Base-by-base conservation (phyloP, 345 rosid species). In the Anacardium occidentale region DNA sequence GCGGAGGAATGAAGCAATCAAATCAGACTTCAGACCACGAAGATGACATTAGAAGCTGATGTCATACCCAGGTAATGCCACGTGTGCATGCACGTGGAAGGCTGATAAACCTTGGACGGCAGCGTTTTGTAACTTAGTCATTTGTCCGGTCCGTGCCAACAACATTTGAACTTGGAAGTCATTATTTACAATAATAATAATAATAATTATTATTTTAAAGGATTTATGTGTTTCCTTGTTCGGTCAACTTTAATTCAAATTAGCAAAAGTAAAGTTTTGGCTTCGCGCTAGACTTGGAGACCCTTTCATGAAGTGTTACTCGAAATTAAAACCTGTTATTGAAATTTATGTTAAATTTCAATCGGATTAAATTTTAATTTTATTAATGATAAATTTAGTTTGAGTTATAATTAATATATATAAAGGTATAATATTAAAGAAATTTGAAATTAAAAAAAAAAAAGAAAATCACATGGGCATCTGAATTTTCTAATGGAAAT, bases 101-200 rank as follows among this genome's bases (percentile, higher is more conserved):
- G 52, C 42, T 45, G 5, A 47, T 13, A 74, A 21, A 15, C 25
- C 37, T 66, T 74, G 77, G 77, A 74, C 77, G 77, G 76, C 15
- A 65, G 24, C 32, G 10, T 64, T 53, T 17, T 2, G 2, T 42
- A 10, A 18, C 17, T 52, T 53, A 11, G 50, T 67, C 71, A 10
- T 47, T 48, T 32, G 47, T 29, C 71, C 21, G 37, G 54, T 64
- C 54, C 7, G 2, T 29, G 32, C 32, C 32, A 63, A 64, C 53
- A 32, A 44, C 68, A 13, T 63, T 20, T 24, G 50, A 63, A 10
- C 32, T 37, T 8, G 8, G 10, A 5, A 12, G 13, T 26, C 0
- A 37, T 53, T 5, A 1, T n/a, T 52, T n/a, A n/a, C n/a, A n/a
- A n/a, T n/a, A n/a, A n/a, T n/a, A n/a, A n/a, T n/a, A n/a, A n/a